A percentile compares a stretch with the other conserved stretches of the same genome.
Conservation (phyloP, 495 filamentous ascomycete genomes). For the Xylaria bambusicola region DNA sequence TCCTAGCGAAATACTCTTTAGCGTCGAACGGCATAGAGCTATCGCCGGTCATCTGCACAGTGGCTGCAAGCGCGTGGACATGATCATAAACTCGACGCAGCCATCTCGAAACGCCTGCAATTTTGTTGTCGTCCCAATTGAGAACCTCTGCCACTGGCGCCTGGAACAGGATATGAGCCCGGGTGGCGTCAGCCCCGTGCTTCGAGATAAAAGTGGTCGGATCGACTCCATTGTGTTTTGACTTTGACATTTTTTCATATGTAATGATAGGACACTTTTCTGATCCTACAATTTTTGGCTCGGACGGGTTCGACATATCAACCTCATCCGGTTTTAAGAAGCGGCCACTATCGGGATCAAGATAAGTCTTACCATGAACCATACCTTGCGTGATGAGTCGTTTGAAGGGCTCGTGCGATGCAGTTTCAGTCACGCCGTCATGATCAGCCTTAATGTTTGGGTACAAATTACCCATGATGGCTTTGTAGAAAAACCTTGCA, state of each 20-base stretch:
- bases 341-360: conserved; percentile 69
- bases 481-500: conserved; percentile 87
- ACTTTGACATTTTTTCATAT: conserved; percentile 96
- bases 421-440: too few species aligned
- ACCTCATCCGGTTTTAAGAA: conserved; percentile 81
- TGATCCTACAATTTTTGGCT: conserved; percentile 62
- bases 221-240: conserved; percentile 91
- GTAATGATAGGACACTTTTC: conserved; percentile 59
- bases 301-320: conserved; percentile 57
- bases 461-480: conserved; percentile 59
- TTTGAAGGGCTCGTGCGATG: conserved; percentile 76
- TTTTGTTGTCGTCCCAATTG: conserved; percentile 85
- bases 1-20: conserved; percentile 35
- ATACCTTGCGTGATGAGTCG: conserved; percentile 83
- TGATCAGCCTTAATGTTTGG: too few species aligned
- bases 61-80: conserved; percentile 39
- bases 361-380: conserved; percentile 86
- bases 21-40: conserved; percentile 17
- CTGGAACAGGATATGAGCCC: conserved; percentile 85
- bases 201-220: conserved; percentile 67
- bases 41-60: conserved; percentile 3
- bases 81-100: conserved; percentile 65
- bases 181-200: conserved; percentile 80
- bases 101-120: conserved; percentile 80
- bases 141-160: conserved; percentile 80